Evolutionary conservation across 306 rosid genomes (phyloP), one percentile per base, ranked within the genome.

Genomic region (Fagus crenata): DNA sequence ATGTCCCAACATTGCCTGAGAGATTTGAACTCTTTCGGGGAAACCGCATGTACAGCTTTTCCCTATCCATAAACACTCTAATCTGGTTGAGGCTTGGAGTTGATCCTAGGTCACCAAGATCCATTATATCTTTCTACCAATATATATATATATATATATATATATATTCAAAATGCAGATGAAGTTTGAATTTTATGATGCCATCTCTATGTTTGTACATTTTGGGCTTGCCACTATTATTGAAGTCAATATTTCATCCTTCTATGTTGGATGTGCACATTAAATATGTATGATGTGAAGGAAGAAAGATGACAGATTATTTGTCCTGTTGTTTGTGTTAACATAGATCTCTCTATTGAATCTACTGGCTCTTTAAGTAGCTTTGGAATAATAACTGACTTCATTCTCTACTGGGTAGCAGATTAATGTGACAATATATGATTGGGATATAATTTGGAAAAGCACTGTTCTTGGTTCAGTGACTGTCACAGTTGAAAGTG

Each of bases 381-480:
- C 83, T 81, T 85, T 84, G 46, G 55, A 40, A 79, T 83, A n/a
- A 82, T 84, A 77, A 87, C 86, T 88, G 82, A 87, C 81, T 49
- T 85, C 77, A 82, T 84, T 81, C 55, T 75, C 84, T 83, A 76
- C 82, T 85, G 86, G 60, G 73, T 86, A 60, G 79, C 97, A 95
- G 99, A 90, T 95, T 74, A 86, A 85, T 73, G 89, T 95, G 81
- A 95, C 99, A 43, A 92, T 95, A 84, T 95, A 90, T 81, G 97
- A 95, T 79, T 92, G 99, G 99, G 99, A 95, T 87, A 92, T 95
- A 82, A 89, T 95, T 75, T 95, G 99, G 99, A 95, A 95, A 85
- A 95, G 99, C 80, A 80, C 97, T 35, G 92, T 88, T 83, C 99
- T 95, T 84, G 99, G 99, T 85, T 90, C 99, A 2, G 97, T 90